Conservation (phyloP, 257 asterid species). For the Nicotiana noctiflora region DNA sequence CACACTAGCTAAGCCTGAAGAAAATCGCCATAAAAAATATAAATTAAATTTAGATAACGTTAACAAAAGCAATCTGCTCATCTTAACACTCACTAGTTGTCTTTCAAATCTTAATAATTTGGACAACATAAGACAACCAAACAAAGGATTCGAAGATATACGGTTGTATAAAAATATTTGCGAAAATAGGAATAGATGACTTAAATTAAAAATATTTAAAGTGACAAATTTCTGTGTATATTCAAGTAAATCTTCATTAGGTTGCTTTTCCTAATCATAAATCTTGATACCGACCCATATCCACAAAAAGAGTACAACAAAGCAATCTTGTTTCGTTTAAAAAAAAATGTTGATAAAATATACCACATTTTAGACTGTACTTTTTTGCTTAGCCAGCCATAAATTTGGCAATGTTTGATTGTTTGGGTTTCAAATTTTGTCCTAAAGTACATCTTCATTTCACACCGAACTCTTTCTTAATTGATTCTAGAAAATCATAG, state of each 20-base stretch:
- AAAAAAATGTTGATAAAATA: not conserved
- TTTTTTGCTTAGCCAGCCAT: not conserved
- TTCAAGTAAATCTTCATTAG: not conserved
- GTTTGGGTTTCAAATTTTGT: not conserved
- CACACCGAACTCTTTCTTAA: too few species aligned
- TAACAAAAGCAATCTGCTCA: not conserved
- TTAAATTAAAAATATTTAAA: not conserved
- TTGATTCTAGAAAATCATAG: too few species aligned
- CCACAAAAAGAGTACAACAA: not conserved
- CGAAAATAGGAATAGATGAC: not conserved
- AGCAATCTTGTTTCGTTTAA: not conserved
- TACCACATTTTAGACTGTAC: not conserved
- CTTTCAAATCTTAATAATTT: not conserved
- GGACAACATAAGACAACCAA: not conserved
- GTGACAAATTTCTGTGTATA: not conserved
- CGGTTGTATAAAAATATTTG: not conserved
- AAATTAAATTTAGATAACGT: not conserved
- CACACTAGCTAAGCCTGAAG: not conserved
- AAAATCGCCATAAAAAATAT: not conserved
- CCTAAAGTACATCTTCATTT: not conserved
- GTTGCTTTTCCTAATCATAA: constrained; percentile 10
- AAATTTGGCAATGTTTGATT: not conserved
- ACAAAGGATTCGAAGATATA: not conserved
- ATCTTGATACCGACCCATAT: not conserved
- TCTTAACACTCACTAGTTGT: not conserved